A percentile compares a stretch with the other conserved stretches of the same genome.
phyloP scores from a whole-genome alignment of 208 protist species.

The Leptomonas pyrrhocoris region DNA sequence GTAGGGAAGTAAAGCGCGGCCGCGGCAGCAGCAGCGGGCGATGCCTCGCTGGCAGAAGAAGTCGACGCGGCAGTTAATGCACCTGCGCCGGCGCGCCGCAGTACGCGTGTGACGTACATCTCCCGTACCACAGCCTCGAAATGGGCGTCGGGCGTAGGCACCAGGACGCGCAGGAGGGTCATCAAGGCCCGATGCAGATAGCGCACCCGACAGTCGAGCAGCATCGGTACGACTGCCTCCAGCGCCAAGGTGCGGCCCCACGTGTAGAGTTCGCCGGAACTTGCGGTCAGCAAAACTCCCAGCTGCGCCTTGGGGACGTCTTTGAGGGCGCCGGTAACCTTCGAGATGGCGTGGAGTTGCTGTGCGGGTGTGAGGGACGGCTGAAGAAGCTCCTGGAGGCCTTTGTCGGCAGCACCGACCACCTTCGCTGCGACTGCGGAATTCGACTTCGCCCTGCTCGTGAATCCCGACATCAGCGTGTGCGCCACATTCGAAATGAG shows the following conservation, averaged over 20 bases:
- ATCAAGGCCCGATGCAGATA: slow-evolving; percentile 86
- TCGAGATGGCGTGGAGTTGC: slow-evolving; percentile 69
- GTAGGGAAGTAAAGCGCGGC: slow-evolving; percentile 28
- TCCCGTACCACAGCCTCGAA: slow-evolving; percentile 18
- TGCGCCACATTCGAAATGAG: slow-evolving; percentile 16
- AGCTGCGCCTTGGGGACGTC: slow-evolving; percentile 34
- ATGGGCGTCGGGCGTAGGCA: slow-evolving; percentile 13
- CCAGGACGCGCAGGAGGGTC: slow-evolving; percentile 57
- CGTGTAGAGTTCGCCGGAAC: slow-evolving; percentile 15
- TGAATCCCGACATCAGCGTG: background rate
- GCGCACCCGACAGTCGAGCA: slow-evolving; percentile 80
- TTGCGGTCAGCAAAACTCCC: slow-evolving; percentile 3
- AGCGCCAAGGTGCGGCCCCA: slow-evolving; percentile 32
- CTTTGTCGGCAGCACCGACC: slow-evolving; percentile 35
- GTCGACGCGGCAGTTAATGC: background rate
- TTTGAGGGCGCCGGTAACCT: slow-evolving; percentile 58
- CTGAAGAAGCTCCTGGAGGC: slow-evolving; percentile 47
- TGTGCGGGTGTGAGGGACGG: slow-evolving; percentile 63
- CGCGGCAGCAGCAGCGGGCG: slow-evolving; percentile 6
- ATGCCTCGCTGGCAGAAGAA: background rate
- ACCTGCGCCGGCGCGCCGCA: slow-evolving; percentile 5
- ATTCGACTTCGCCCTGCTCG: background rate
- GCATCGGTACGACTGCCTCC: slow-evolving; percentile 66
- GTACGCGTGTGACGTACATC: slow-evolving; percentile 19
- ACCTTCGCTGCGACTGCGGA: slow-evolving; percentile 23